These are phyloP conservation scores for Ilex paraguariensis DNA, from an alignment of 305 asterid species.

Conservation along the genomic window DNA sequence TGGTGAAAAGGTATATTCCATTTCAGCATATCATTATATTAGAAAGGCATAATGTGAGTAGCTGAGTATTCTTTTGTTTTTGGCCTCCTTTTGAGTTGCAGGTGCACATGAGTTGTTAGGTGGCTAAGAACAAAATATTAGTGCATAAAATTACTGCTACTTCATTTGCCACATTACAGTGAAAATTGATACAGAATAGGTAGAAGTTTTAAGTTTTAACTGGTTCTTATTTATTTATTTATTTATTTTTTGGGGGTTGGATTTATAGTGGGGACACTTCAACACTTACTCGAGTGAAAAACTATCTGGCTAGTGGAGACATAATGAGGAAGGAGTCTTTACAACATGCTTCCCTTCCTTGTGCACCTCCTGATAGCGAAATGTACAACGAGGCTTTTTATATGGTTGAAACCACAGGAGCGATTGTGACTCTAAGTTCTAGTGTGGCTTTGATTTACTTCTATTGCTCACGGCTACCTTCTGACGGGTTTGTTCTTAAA, in stretches of 20 bases:
- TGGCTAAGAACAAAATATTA: neutral
- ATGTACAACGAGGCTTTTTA: constrained; percentile 42
- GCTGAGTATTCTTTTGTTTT: neutral
- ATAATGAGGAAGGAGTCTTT: constrained; percentile 69
- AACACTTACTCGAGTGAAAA: constrained; percentile 39
- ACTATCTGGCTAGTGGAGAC: constrained; percentile 56
- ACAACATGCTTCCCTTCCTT: constrained; percentile 57
- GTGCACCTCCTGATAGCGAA: constrained; percentile 40
- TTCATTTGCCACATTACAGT: no score
- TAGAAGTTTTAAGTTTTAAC: neutral
- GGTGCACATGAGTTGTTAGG: neutral
- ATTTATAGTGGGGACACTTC: constrained; percentile 46
- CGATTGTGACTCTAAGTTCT: constrained; percentile 62
- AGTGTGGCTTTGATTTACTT: constrained; percentile 54
- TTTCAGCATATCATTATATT: no score
- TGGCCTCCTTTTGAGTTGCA: neutral
- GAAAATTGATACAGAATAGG: neutral
- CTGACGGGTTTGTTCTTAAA: constrained; percentile 54
- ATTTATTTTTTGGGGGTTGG: constrained; percentile 10
- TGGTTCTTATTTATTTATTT: neutral
- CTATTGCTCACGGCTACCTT: constrained; percentile 86
- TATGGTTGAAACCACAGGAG: constrained; percentile 59
- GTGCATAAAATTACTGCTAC: no score
- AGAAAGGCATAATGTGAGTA: neutral
- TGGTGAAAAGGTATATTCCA: constrained; percentile 57